Conservation (phyloP, 1,284 basidiomycete species). For the Trichosporon faecale region DNA sequence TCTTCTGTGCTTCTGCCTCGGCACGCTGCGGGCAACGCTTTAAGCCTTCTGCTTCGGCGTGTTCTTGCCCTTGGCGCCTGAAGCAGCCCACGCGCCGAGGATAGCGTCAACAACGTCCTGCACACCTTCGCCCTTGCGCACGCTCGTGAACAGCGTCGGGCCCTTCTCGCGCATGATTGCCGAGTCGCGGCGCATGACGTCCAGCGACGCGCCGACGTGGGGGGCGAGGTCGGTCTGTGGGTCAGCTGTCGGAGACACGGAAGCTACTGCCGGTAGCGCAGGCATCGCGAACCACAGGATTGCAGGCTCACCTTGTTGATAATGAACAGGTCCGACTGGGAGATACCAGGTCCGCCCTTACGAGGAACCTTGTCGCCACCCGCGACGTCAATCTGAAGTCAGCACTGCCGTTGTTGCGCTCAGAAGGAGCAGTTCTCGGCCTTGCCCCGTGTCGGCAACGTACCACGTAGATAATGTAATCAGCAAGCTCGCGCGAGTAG, state of each 20-base stretch:
- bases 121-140: constrained; percentile 75
- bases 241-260: background rate
- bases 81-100: constrained; percentile 75
- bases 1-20: background rate
- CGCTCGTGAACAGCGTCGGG: constrained; percentile 86
- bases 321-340: constrained; percentile 82
- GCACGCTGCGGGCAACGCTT: background rate
- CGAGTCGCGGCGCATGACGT: constrained; percentile 91
- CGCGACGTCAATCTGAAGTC: constrained; percentile 58
- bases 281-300: no score
- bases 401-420: background rate
- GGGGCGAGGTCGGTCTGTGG: constrained; percentile 83
- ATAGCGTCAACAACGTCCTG: constrained; percentile 79
- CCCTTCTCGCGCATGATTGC: constrained; percentile 90
- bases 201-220: constrained; percentile 86
- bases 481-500: constrained; percentile 91
- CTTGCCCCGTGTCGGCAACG: constrained; percentile 30
- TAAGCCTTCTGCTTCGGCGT: constrained; percentile 26
- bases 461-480: constrained; percentile 95
- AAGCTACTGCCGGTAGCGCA: background rate
- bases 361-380: constrained; percentile 98
- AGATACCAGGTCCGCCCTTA: constrained; percentile 96
- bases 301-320: constrained; percentile 92
- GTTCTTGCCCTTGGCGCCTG: constrained; percentile 48
- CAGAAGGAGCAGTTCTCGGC: background rate